Conservation (phyloP, 106 monocot genomes). For the Allium fistulosum region DNA sequence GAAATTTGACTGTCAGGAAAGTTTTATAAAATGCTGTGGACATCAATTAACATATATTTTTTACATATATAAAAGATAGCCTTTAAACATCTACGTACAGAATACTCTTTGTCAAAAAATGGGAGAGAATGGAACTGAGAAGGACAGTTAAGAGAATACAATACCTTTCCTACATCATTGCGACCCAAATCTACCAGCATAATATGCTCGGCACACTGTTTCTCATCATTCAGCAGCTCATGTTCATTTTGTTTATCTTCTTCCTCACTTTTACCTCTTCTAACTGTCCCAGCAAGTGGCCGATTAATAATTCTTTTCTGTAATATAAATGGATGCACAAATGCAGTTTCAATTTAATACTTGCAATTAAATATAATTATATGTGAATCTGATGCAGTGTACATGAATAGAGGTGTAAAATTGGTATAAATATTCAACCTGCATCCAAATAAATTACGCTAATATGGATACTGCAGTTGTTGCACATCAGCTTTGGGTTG, state of each 20-base stretch:
- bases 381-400: too few species aligned
- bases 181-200: slow-evolving; percentile 70
- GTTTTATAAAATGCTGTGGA: too few species aligned
- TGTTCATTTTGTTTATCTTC: slow-evolving; percentile 41
- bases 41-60: too few species aligned
- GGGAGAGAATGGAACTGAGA: background rate
- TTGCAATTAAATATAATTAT: background rate
- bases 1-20: background rate
- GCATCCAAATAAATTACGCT: too few species aligned
- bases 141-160: background rate
- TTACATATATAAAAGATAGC: background rate
- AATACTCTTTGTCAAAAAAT: background rate
- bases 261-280: slow-evolving; percentile 40
- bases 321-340: slow-evolving; percentile 6
- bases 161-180: slow-evolving; percentile 71
- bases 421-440: too few species aligned
- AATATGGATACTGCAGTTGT: too few species aligned
- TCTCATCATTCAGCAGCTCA: slow-evolving; percentile 52
- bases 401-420: too few species aligned
- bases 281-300: slow-evolving; percentile 62
- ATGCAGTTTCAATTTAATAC: background rate
- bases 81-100: background rate
- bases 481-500: too few species aligned
- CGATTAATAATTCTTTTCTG: slow-evolving; percentile 56
- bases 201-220: slow-evolving; percentile 72